phyloP scores from a whole-genome alignment of 2,329 filamentous ascomycete species.

The Xylariomycetidae sp. region DNA sequence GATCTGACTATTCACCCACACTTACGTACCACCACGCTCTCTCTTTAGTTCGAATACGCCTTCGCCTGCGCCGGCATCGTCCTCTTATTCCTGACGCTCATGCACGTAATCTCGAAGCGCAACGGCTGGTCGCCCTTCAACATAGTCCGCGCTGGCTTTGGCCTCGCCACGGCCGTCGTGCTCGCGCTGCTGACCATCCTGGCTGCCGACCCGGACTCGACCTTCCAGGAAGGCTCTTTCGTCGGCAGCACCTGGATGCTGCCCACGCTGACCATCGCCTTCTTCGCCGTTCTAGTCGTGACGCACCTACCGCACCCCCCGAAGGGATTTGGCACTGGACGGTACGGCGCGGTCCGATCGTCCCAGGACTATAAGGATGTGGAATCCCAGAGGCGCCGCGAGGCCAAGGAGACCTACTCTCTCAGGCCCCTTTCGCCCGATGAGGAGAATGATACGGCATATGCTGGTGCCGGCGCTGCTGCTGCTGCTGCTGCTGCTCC shows the following conservation, averaged over 20 bases:
- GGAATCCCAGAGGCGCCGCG: too few relatives aligned
- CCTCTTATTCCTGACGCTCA: slow-evolving; percentile 22
- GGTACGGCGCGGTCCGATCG: too few relatives aligned
- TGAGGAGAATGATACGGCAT: too few relatives aligned
- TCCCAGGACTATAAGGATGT: too few relatives aligned
- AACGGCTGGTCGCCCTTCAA: slow-evolving; percentile 26
- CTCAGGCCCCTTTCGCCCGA: too few relatives aligned
- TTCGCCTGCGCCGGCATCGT: slow-evolving; percentile 25
- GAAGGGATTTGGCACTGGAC: too few relatives aligned
- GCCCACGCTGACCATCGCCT: slow-evolving; percentile 20
- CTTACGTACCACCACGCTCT: too few relatives aligned
- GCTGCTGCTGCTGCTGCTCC: too few relatives aligned
- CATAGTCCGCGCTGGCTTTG: slow-evolving; percentile 19
- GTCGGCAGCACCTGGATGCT: slow-evolving; percentile 23
- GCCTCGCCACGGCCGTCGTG: slow-evolving; percentile 16
- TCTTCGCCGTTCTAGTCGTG: slow-evolving; percentile 19
- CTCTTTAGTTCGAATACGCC: slow-evolving; percentile 24
- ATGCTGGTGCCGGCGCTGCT: too few relatives aligned
- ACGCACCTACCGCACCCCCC: slow-evolving; percentile 20
- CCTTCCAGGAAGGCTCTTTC: slow-evolving; percentile 10
- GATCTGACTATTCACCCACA: too few relatives aligned
- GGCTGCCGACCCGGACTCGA: slow-evolving; percentile 9
- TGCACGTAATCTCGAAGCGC: slow-evolving; percentile 25
- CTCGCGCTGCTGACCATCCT: slow-evolving; percentile 18
- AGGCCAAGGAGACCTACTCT: too few relatives aligned